Base-by-base conservation (phyloP, 257 asterid genomes). In the Fraxinus cuspidata region DNA sequence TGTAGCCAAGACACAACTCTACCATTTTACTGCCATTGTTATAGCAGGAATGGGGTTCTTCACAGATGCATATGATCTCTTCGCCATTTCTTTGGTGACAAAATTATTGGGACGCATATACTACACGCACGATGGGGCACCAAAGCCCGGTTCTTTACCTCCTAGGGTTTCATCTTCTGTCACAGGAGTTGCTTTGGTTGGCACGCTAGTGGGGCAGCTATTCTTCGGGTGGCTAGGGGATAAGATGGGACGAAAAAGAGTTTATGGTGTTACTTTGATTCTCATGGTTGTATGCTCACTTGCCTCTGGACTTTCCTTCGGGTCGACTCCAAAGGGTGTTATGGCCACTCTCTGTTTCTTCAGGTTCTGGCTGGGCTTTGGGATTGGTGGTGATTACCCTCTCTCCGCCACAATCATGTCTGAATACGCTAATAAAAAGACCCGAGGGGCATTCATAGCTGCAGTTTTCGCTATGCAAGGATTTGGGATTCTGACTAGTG, bases 161-260 rank as follows among this genome's bases (percentile, higher is more conserved):
- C 92, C 88, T 0, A 15, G 1, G 1, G 85, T 90, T 19, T 56
- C 88, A 3, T 68, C 92, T 29, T 86, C 96, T 0, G 94, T 90
- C 60, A 85, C 86, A 0, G 93, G 92, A 5, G 92, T 90, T 1
- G 97, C 97, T 35, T 81, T 91, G 10, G 90, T 87, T 53, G 97
- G 95, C 27, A 88, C 94, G 65, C 83, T 91, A 0, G 40, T 64
- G 21, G 97, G 97, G 0, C 97, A 90, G 37, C 85, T 91, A 56
- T 90, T 91, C 79, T 91, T 91, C 40, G 97, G 97, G 2, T 88
- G 95, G 97, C 91, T 91, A 4, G 97, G 93, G 0, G 97, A 91
- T 73, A 91, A 90, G 51, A 80, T 91, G 89, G 95, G 97, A 0
- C 82, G 93, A 1, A 91, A 91, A 28, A 84, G 28, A 10, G 97